phyloP scores from a whole-genome alignment of 306 rosid species.

The Quercus alba region DNA sequence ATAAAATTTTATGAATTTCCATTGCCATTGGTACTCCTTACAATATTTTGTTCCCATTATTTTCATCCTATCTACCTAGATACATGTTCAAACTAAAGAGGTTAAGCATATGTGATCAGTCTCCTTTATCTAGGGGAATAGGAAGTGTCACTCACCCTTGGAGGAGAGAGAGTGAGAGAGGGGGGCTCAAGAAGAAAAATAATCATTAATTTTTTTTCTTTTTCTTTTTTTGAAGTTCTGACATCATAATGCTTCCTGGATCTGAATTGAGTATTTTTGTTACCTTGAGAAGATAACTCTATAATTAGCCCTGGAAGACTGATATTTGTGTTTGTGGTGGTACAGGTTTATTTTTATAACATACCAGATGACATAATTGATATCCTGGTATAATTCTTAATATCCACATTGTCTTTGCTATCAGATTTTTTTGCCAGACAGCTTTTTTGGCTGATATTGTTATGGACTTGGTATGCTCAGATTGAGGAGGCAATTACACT shows the following conservation, averaged over 20 bases:
- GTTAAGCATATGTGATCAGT: neutral
- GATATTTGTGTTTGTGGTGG: constrained; percentile 18
- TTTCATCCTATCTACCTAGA: neutral
- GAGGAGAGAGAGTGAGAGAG: too few relatives aligned
- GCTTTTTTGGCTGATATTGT: constrained; percentile 31
- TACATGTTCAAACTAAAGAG: neutral
- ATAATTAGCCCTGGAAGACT: neutral
- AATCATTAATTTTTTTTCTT: neutral
- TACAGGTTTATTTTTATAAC: constrained; percentile 81
- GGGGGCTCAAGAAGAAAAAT: neutral
- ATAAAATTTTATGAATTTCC: neutral
- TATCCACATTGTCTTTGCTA: neutral
- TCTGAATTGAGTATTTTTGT: neutral
- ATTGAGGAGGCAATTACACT: constrained; percentile 73
- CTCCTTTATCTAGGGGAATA: too few relatives aligned
- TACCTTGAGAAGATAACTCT: neutral
- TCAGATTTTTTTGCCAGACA: constrained; percentile 17
- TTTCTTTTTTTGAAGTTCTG: neutral
- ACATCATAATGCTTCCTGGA: neutral
- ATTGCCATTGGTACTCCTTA: neutral
- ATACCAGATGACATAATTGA: constrained; percentile 83
- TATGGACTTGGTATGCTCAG: constrained; percentile 53
- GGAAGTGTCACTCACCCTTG: too few relatives aligned
- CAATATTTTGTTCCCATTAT: neutral
- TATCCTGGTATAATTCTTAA: constrained; percentile 52